These are phyloP conservation scores for Acidomyces sp. DNA, from an alignment of 495 filamentous ascomycete species.

Conservation along the genomic window DNA sequence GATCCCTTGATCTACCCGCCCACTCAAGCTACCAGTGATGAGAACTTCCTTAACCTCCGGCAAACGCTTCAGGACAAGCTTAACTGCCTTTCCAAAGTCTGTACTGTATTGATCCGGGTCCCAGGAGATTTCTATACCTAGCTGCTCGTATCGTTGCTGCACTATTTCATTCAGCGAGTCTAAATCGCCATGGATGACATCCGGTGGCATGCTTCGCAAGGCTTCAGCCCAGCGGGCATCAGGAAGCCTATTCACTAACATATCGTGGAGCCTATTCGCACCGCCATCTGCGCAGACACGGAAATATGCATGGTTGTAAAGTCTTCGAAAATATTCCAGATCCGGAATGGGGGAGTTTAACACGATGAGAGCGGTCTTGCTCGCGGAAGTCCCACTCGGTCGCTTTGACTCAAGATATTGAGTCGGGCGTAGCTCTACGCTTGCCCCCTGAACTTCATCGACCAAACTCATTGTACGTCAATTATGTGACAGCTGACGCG, in stretches of 20 bases:
- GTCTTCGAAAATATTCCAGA: constrained; percentile 19
- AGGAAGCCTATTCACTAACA: constrained; percentile 19
- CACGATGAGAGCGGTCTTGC: constrained; percentile 22
- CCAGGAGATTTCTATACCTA: constrained; percentile 43
- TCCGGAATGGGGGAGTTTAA: constrained; percentile 29
- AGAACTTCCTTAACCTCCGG: constrained; percentile 38
- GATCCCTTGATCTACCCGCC: constrained; percentile 82
- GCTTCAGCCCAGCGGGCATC: not conserved
- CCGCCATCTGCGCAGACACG: constrained; percentile 77
- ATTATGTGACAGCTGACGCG: too few species aligned
- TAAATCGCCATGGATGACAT: constrained; percentile 71
- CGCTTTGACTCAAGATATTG: constrained; percentile 6
- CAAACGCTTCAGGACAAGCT: constrained; percentile 36
- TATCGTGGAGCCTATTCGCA: constrained; percentile 65
- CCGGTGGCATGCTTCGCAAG: constrained; percentile 35
- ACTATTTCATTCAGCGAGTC: constrained; percentile 59
- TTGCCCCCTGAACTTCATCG: not conserved
- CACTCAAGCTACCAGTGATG: constrained; percentile 70
- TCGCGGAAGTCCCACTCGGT: not conserved
- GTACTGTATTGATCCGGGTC: constrained; percentile 73
- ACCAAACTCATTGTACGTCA: not conserved
- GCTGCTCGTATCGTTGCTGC: constrained; percentile 44
- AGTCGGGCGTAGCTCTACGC: constrained; percentile 7
- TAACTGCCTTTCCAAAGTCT: constrained; percentile 65
- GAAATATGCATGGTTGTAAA: constrained; percentile 24